Percentiles rank a stretch among this genome's conserved stretches.
phyloP scores from a whole-genome alignment of 1,139 yeast genomes.

The Diutina mesorugosa region DNA sequence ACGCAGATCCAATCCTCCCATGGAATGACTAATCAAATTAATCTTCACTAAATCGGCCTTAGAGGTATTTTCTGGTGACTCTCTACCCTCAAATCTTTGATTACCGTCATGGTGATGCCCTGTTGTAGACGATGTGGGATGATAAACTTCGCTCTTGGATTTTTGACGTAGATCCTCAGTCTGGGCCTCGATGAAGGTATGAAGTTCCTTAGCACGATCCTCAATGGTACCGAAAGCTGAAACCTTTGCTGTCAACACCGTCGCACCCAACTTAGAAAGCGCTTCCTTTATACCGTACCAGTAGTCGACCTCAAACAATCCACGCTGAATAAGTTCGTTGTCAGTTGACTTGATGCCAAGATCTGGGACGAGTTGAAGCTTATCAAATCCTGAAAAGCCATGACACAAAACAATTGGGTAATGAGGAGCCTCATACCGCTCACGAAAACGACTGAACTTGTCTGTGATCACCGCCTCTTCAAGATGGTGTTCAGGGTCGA shows the following conservation, averaged over 20 bases:
- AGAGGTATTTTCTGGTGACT: slow-evolving; percentile 2
- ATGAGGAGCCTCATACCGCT: slow-evolving; percentile 21
- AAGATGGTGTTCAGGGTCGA: neutral
- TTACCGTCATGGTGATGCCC: neutral
- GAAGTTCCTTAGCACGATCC: slow-evolving; percentile 50
- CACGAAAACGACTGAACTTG: neutral
- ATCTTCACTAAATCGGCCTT: slow-evolving; percentile 28
- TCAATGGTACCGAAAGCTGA: slow-evolving; percentile 75
- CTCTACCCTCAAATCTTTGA: neutral
- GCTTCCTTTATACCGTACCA: slow-evolving; percentile 72
- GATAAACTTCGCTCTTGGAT: slow-evolving; percentile 9
- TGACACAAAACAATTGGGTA: slow-evolving; percentile 73
- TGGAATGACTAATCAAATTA: slow-evolving; percentile 80
- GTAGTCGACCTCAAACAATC: slow-evolving; percentile 34
- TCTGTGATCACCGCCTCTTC: neutral
- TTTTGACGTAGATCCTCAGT: slow-evolving; percentile 18
- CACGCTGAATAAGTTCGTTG: slow-evolving; percentile 5
- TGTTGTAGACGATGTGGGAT: neutral
- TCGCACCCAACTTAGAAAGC: slow-evolving; percentile 47
- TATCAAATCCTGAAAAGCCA: slow-evolving; percentile 75
- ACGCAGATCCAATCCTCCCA: slow-evolving; percentile 88
- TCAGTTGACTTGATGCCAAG: slow-evolving; percentile 5
- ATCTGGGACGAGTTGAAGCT: slow-evolving; percentile 25
- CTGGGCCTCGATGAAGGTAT: slow-evolving; percentile 35
- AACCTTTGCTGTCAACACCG: slow-evolving; percentile 62